phyloP scores from a whole-genome alignment of 495 filamentous ascomycete genomes.

The Xylaria curta region DNA sequence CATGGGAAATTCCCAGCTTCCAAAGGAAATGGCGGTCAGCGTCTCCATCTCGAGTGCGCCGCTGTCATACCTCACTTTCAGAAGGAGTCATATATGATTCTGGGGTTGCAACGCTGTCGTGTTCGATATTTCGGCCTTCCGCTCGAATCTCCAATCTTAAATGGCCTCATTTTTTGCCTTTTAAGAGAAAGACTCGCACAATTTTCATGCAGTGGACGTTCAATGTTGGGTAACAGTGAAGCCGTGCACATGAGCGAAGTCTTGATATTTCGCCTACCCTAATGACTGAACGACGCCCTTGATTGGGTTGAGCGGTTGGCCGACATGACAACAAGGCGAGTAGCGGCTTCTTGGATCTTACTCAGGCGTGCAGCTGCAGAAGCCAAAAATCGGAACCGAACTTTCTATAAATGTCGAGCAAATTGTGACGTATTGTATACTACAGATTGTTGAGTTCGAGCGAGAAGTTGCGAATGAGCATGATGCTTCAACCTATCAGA shows the following conservation, averaged over 20 bases:
- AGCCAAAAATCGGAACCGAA: background rate
- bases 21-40: constrained; percentile 16
- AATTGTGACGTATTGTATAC: constrained; percentile 9
- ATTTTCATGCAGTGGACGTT: background rate
- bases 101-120: background rate
- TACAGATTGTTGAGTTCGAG: background rate
- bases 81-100: background rate
- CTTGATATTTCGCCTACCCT: background rate
- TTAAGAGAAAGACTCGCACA: background rate
- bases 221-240: constrained; percentile 5
- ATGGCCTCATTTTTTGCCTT: background rate
- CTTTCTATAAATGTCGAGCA: background rate
- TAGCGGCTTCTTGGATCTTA: constrained; percentile 16
- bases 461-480: background rate
- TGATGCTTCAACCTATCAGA: background rate
- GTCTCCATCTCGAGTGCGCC: background rate
- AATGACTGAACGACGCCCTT: background rate
- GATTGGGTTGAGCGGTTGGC: constrained; percentile 14
- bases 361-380: constrained; percentile 28
- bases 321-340: constrained; percentile 10
- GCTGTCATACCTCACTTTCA: background rate
- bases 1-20: background rate
- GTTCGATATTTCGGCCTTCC: background rate
- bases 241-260: background rate
- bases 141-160: background rate